Percentiles rank a stretch among this genome's conserved stretches.
phyloP scores from a whole-genome alignment of 768 basidiomycete genomes.

The Kwoniella heveanensis region DNA sequence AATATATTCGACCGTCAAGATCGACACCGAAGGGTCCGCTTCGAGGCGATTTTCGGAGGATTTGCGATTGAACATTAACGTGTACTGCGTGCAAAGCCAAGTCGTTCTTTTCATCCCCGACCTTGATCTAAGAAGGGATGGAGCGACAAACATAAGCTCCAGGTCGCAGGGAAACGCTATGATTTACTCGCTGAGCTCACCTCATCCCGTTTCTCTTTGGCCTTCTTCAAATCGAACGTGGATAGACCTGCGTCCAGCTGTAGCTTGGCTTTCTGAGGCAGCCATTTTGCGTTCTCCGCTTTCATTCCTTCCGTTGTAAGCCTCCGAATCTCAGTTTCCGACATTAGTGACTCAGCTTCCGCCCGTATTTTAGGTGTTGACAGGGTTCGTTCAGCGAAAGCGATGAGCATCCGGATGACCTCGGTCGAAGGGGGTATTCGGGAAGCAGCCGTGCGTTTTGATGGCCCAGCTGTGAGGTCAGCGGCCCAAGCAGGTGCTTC shows the following conservation, averaged over 20 bases:
- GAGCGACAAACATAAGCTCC: no score
- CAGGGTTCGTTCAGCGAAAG: conserved; percentile 34
- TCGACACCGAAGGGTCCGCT: conserved; percentile 37
- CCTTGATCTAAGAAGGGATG: background rate
- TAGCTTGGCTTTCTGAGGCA: conserved; percentile 22
- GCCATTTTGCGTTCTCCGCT: conserved; percentile 28
- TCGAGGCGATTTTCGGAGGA: conserved; percentile 23
- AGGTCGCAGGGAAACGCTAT: background rate
- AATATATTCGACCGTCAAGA: conserved; percentile 39
- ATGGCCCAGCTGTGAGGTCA: conserved; percentile 28
- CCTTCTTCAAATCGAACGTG: conserved; percentile 1
- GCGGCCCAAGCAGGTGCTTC: conserved; percentile 34
- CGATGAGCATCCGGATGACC: conserved; percentile 42
- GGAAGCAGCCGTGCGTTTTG: conserved; percentile 32
- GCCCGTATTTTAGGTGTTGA: conserved; percentile 24
- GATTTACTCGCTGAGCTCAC: conserved; percentile 10
- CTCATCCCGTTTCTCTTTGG: conserved; percentile 27
- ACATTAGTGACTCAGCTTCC: conserved; percentile 27
- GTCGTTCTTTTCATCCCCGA: background rate
- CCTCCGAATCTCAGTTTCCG: conserved; percentile 20
- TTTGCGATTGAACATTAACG: conserved; percentile 31
- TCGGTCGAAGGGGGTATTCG: conserved; percentile 34
- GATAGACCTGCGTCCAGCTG: background rate
- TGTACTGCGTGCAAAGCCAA: conserved; percentile 11
- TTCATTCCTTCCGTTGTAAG: conserved; percentile 11